phyloP scores from a whole-genome alignment of 2,329 filamentous ascomycete genomes.

The Ophiocordyceps unilateralis region DNA sequence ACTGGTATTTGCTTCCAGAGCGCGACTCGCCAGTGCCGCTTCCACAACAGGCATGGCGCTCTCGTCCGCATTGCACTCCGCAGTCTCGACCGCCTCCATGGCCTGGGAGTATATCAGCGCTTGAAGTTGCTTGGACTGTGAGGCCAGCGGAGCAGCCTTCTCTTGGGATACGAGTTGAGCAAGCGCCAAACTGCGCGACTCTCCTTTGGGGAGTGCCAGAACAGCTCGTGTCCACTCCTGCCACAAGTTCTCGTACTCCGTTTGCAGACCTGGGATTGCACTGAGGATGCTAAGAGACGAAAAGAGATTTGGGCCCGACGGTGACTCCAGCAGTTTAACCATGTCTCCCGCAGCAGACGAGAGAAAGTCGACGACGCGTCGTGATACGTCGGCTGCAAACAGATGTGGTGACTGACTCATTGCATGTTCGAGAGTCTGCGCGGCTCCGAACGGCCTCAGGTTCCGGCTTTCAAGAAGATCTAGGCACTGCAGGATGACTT shows the following conservation, averaged over 20 bases:
- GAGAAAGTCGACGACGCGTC: slow-evolving; percentile 25
- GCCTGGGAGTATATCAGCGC: slow-evolving; percentile 24
- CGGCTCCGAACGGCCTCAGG: slow-evolving; percentile 39
- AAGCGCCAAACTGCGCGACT: slow-evolving; percentile 16
- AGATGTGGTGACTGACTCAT: slow-evolving; percentile 22
- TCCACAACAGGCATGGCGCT: slow-evolving; percentile 27
- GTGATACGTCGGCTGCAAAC: slow-evolving; percentile 15
- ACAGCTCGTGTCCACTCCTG: slow-evolving; percentile 23
- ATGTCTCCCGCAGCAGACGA: slow-evolving; percentile 37
- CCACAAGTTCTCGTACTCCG: slow-evolving; percentile 26
- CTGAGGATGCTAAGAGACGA: slow-evolving; percentile 44
- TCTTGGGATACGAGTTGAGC: slow-evolving; percentile 28
- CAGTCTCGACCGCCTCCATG: slow-evolving; percentile 18
- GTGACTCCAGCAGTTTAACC: slow-evolving; percentile 43
- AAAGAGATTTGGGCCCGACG: slow-evolving; percentile 50
- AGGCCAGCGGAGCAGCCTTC: slow-evolving; percentile 20
- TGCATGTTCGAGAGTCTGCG: slow-evolving; percentile 24
- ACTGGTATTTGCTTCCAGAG: slow-evolving; percentile 18
- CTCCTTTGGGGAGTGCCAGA: slow-evolving; percentile 13
- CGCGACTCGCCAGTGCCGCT: slow-evolving; percentile 24
- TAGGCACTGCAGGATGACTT: slow-evolving; percentile 17
- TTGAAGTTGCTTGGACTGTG: slow-evolving; percentile 25
- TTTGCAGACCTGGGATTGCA: slow-evolving; percentile 18
- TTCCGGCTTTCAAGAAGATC: slow-evolving; percentile 30
- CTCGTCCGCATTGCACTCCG: slow-evolving; percentile 5